Evolutionary conservation across 345 rosid genomes (phyloP).

Genomic region (Camelina hispida): DNA sequence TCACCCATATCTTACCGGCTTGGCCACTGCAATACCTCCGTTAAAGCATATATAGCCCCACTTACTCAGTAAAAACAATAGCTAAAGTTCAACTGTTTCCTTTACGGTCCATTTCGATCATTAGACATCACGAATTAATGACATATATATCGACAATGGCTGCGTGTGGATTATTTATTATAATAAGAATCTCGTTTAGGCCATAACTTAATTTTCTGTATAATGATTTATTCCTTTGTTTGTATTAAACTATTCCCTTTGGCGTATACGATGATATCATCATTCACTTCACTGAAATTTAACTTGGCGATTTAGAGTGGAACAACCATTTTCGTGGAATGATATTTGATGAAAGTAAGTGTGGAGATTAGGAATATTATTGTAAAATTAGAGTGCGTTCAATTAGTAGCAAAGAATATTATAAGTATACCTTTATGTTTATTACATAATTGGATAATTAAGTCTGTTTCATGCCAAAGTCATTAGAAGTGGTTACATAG

Average conservation of each 20-base stretch:
- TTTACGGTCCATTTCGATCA: conserved; percentile 1
- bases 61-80: not conserved
- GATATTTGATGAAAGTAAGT: conserved; percentile 16
- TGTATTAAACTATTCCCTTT: not conserved
- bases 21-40: not conserved
- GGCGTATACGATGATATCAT: conserved; percentile 7
- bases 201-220: not conserved
- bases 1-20: not conserved
- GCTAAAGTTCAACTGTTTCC: not conserved
- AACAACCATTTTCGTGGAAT: conserved; percentile 3
- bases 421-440: not conserved
- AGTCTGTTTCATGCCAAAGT: conserved; percentile 11
- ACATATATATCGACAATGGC: not conserved
- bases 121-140: not conserved
- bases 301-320: not conserved
- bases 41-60: conserved; percentile 4
- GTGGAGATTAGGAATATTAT: not conserved
- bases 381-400: not conserved
- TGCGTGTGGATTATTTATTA: not conserved
- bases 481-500: conserved; percentile 17
- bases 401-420: not conserved
- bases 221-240: not conserved
- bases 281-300: conserved; percentile 11
- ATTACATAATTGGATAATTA: not conserved
- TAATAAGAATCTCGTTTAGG: not conserved